Percentiles rank a stretch among this genome's conserved stretches.
These are phyloP conservation scores for Lasiosphaeris hirsuta DNA, from an alignment of 495 filamentous ascomycete species.

Conservation along the genomic window DNA sequence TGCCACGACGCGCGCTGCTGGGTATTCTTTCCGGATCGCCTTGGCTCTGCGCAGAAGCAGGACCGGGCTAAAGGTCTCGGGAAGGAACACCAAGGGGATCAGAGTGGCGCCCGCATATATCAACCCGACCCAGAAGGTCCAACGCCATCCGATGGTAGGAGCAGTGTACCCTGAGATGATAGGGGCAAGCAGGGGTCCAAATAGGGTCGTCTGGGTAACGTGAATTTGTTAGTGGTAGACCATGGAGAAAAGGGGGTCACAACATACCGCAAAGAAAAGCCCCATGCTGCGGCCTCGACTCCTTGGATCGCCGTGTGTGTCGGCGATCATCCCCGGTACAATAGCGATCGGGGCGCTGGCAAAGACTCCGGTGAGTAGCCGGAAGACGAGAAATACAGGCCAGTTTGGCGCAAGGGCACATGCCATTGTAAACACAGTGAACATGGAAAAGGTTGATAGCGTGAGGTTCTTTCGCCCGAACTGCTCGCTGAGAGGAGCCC, in stretches of 20 bases:
- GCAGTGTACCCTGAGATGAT: conserved; percentile 64
- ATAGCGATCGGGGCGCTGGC: conserved; percentile 68
- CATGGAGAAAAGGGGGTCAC: too few species aligned
- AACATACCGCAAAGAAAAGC: conserved; percentile 47
- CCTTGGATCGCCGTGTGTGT: conserved; percentile 56
- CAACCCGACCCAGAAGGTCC: conserved; percentile 61
- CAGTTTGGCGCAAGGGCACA: conserved; percentile 69
- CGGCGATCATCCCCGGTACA: conserved; percentile 70
- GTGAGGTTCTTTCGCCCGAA: conserved; percentile 65
- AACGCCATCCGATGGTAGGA: conserved; percentile 58
- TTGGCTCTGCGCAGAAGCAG: conserved; percentile 55
- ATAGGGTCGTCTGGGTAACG: conserved; percentile 52
- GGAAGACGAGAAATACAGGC: conserved; percentile 63
- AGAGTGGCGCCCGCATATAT: conserved; percentile 53
- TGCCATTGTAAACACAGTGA: conserved; percentile 64
- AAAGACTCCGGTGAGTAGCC: conserved; percentile 60
- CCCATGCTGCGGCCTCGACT: conserved; percentile 67
- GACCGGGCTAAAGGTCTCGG: conserved; percentile 61
- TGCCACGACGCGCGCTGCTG: conserved; percentile 30
- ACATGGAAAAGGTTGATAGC: conserved; percentile 57
- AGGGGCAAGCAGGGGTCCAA: conserved; percentile 65
- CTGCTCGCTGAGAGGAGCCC: conserved; percentile 68
- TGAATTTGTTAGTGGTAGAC: neutral
- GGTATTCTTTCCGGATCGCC: conserved; percentile 48
- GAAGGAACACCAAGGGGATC: conserved; percentile 49